Base-by-base conservation (phyloP, 495 filamentous ascomycete genomes). In the Clohesyomyces aquaticus region DNA sequence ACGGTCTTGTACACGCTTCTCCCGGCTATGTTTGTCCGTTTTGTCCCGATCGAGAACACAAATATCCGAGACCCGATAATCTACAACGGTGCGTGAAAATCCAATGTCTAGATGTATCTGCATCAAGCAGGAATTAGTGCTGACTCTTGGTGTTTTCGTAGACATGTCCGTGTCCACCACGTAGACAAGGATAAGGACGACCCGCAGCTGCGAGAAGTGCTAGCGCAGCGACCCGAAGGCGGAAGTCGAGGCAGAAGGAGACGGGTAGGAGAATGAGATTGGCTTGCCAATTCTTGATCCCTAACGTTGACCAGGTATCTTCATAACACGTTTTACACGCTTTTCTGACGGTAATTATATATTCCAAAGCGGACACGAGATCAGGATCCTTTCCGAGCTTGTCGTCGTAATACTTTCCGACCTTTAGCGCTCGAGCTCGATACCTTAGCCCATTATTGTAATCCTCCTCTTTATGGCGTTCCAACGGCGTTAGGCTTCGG, bases 11-110 rank as follows among this genome's bases (percentile, higher is more conserved):
- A 1, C 94, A 98, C 70, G 87, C 91, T 59, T 96, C 91, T 8
- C 94, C 94, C 11, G 94, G 95, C 64, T 98, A 98, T 74, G 87
- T 97, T 32, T 98, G 95, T 75, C 94, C 94, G 1, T 98, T 97
- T 73, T 98, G 94, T 74, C 89, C 91, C 1, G 93, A 98, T 74
- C 82, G 91, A 65, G 93, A 98, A 76, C 95, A 98, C 74, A 93
- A 91, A 73, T 98, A 98, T 74, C 94, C 95, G 19, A 82, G 95
- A 67, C 95, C 95, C 23, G 95, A 98, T 75, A 98, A 98, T 83
- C 80, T 98, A 28, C 95, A 98, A 81, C 87, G 95, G 94, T 96
- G 77, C 66, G 82, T 73, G 14, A 47, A 41, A 8, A 8, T n/a
- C 28, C 29, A 32, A 23, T 32, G 46, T 9, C 45, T 9, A 12